Conservation (phyloP, 495 filamentous ascomycete genomes). For the Hyaloscypha variabilis region DNA sequence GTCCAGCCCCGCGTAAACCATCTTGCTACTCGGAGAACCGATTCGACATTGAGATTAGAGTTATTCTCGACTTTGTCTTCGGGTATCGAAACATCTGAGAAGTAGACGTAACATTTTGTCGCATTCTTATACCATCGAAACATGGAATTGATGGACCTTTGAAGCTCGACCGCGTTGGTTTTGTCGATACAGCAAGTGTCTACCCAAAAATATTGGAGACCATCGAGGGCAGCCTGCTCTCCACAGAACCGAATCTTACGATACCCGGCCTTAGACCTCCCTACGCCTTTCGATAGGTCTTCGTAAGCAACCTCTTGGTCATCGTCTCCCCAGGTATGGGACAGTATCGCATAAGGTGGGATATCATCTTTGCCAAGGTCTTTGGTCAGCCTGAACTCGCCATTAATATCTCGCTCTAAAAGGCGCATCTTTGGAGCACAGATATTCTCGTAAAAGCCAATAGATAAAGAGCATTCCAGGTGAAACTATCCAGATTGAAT, state of each 20-base stretch:
- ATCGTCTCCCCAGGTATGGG: slow-evolving; percentile 31
- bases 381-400: slow-evolving; percentile 3
- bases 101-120: slow-evolving; percentile 18
- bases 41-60: neutral
- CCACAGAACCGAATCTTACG: slow-evolving; percentile 35
- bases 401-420: neutral
- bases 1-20: no score
- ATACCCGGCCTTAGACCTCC: slow-evolving; percentile 31
- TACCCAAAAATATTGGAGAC: no score
- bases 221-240: slow-evolving; percentile 30
- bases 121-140: slow-evolving; percentile 36
- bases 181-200: slow-evolving; percentile 32
- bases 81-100: slow-evolving; percentile 16
- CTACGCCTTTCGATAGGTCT: slow-evolving; percentile 25
- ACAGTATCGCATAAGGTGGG: slow-evolving; percentile 29
- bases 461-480: neutral
- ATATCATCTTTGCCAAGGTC: slow-evolving; percentile 1
- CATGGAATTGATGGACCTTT: slow-evolving; percentile 43
- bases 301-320: slow-evolving; percentile 28
- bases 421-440: slow-evolving; percentile 8
- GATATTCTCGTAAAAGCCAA: neutral
- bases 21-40: neutral
- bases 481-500: neutral
- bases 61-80: neutral
- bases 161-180: slow-evolving; percentile 24